phyloP scores from a whole-genome alignment of 768 basidiomycete species.

The Hygrophoropsis aurantiaca region DNA sequence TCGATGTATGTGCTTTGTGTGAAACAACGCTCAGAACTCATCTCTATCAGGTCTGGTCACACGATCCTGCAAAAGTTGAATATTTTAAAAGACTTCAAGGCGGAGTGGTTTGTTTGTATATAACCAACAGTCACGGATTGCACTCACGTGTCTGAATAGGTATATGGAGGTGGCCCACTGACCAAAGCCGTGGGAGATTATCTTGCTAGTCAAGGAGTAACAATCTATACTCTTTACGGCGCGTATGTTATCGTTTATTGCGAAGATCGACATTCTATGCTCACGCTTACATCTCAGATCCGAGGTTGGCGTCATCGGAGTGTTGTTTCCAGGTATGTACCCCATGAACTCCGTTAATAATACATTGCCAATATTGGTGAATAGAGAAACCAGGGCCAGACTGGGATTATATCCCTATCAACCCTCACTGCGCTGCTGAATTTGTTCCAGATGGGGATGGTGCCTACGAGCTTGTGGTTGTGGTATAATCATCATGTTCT shows the following conservation, averaged over 20 bases:
- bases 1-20: conserved; percentile 20
- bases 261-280: background rate
- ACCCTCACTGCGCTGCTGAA: conserved; percentile 17
- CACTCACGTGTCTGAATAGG: too few species aligned
- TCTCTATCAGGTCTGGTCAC: conserved; percentile 18
- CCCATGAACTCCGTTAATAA: background rate
- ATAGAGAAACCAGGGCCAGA: conserved; percentile 12
- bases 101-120: too few species aligned
- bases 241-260: conserved; percentile 21
- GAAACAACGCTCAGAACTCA: too few species aligned
- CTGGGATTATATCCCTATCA: conserved; percentile 38
- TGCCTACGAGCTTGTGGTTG: conserved; percentile 36
- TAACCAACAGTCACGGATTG: too few species aligned
- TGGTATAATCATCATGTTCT: too few species aligned
- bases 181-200: conserved; percentile 34
- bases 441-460: conserved; percentile 38
- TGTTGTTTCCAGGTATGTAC: conserved; percentile 5
- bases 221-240: conserved; percentile 34
- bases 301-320: conserved; percentile 14
- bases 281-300: background rate
- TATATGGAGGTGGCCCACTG: conserved; percentile 39
- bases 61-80: conserved; percentile 7
- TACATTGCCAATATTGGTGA: background rate
- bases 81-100: too few species aligned
- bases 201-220: conserved; percentile 32